A percentile compares a stretch with the other conserved stretches of the same genome.
These are phyloP conservation scores for Juglanconis oblonga DNA, from an alignment of 2,329 filamentous ascomycete species.

Conservation along the genomic window DNA sequence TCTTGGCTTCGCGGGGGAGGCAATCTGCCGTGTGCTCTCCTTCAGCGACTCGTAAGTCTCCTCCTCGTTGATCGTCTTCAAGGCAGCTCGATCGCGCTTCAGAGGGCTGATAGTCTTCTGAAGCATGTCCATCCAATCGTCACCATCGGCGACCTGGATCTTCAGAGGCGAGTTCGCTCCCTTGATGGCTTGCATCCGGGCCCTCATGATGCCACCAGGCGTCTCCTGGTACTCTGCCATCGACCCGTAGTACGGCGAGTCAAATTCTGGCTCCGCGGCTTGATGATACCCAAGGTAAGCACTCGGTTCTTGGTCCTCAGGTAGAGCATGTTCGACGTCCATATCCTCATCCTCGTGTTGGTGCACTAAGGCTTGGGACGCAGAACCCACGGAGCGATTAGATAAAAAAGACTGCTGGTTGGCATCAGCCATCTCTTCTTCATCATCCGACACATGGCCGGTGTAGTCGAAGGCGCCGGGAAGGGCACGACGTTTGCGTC, in stretches of 20 bases:
- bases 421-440: slow-evolving; percentile 45
- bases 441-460: slow-evolving; percentile 52
- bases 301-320: slow-evolving; percentile 69
- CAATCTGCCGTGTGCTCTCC: slow-evolving; percentile 29
- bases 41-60: slow-evolving; percentile 48
- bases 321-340: slow-evolving; percentile 75
- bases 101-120: slow-evolving; percentile 91
- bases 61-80: slow-evolving; percentile 59
- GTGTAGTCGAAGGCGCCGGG: slow-evolving; percentile 79
- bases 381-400: slow-evolving; percentile 82
- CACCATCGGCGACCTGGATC: slow-evolving; percentile 63
- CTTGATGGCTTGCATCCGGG: slow-evolving; percentile 62
- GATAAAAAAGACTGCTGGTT: slow-evolving; percentile 81
- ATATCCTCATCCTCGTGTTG: slow-evolving; percentile 62
- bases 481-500: slow-evolving; percentile 47
- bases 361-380: slow-evolving; percentile 58
- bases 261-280: slow-evolving; percentile 67
- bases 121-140: slow-evolving; percentile 92
- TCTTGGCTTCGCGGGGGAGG: slow-evolving; percentile 29
- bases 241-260: slow-evolving; percentile 52
- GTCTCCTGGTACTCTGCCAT: slow-evolving; percentile 46
- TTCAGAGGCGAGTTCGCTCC: slow-evolving; percentile 56
- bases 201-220: slow-evolving; percentile 61
- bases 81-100: slow-evolving; percentile 82
- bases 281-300: slow-evolving; percentile 71